These are phyloP conservation scores for Suillus tomentosus DNA, from an alignment of 768 basidiomycete species.

Conservation along the genomic window DNA sequence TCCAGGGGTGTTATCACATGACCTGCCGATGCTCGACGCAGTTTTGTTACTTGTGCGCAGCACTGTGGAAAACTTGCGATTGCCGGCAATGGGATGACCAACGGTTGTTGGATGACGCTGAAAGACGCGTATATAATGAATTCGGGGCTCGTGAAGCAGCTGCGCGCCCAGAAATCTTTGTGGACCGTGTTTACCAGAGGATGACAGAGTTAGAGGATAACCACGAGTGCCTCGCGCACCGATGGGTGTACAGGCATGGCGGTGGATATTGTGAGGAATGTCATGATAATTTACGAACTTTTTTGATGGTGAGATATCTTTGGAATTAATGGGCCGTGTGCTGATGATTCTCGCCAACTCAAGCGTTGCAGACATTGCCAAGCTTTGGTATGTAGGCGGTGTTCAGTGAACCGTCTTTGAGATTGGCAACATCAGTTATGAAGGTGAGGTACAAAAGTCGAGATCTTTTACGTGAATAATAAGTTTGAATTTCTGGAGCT, in stretches of 20 bases:
- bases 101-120: slow-evolving; percentile 31
- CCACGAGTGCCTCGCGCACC: slow-evolving; percentile 53
- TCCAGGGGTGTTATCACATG: slow-evolving; percentile 64
- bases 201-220: slow-evolving; percentile 45
- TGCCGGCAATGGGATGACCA: slow-evolving; percentile 70
- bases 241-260: slow-evolving; percentile 48
- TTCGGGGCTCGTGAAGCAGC: slow-evolving; percentile 20
- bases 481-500: neutral
- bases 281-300: slow-evolving; percentile 37
- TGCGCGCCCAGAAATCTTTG: slow-evolving; percentile 21
- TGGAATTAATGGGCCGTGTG: neutral
- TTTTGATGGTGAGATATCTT: slow-evolving; percentile 45
- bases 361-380: slow-evolving; percentile 30
- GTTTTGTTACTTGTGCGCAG: slow-evolving; percentile 69
- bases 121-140: slow-evolving; percentile 27
- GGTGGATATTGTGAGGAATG: slow-evolving; percentile 51
- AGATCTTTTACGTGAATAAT: neutral
- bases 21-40: slow-evolving; percentile 51
- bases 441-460: neutral
- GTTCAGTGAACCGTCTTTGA: slow-evolving; percentile 28
- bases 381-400: slow-evolving; percentile 27
- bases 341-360: neutral
- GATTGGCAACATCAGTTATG: neutral
- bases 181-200: slow-evolving; percentile 20
- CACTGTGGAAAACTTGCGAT: slow-evolving; percentile 58